Conservation (phyloP, 768 basidiomycete genomes). For the Gymnopilus junonius region DNA sequence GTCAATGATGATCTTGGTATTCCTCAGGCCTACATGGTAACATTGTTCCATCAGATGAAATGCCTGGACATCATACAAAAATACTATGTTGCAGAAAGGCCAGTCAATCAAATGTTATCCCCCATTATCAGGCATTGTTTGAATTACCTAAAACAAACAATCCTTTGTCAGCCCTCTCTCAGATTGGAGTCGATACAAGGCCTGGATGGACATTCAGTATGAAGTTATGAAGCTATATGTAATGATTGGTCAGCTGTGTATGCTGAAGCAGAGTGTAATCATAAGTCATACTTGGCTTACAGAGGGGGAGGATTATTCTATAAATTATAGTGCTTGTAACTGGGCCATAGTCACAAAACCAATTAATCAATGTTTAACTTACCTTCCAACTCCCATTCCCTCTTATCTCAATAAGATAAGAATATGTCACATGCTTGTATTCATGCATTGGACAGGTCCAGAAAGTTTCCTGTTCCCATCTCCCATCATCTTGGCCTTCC, state of each 20-base stretch:
- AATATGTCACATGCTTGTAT: too few relatives aligned
- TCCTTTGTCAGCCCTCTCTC: not conserved
- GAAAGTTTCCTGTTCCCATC: too few relatives aligned
- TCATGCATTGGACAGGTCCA: too few relatives aligned
- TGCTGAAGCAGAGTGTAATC: slow-evolving; percentile 5
- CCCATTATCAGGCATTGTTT: not conserved
- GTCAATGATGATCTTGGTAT: not conserved
- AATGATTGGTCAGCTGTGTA: slow-evolving; percentile 7
- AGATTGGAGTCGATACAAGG: slow-evolving; percentile 1
- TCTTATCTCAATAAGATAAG: too few relatives aligned
- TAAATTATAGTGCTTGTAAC: too few relatives aligned
- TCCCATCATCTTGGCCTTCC: too few relatives aligned
- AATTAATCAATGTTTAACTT: too few relatives aligned
- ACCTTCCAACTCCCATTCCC: too few relatives aligned
- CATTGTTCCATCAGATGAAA: slow-evolving; percentile 11
- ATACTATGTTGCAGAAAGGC: not conserved
- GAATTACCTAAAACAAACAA: slow-evolving; percentile 1
- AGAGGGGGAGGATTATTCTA: too few relatives aligned
- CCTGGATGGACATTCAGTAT: not conserved
- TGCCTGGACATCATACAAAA: not conserved
- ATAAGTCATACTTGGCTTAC: not conserved
- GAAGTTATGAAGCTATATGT: slow-evolving; percentile 5
- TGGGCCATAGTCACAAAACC: too few relatives aligned
- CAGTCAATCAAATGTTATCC: not conserved
- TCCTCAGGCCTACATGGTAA: not conserved